Evolutionary conservation across 1,139 yeast species (phyloP).

Genomic region (Candida dubliniensis): DNA sequence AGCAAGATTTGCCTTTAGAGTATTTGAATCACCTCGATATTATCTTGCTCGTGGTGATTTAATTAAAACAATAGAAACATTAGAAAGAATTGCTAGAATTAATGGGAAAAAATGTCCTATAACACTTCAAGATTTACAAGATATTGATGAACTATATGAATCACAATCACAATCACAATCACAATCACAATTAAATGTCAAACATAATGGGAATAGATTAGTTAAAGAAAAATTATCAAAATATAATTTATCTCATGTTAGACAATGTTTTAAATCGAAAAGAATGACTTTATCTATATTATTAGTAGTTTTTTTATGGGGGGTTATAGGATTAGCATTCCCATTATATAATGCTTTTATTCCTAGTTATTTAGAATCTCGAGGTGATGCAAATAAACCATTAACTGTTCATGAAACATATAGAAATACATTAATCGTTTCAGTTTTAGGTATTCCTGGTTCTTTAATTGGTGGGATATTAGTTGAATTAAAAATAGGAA

Average conservation of each 20-base stretch:
- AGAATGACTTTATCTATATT: slow-evolving; percentile 34
- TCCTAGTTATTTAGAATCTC: slow-evolving; percentile 38
- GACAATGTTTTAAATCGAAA: slow-evolving; percentile 35
- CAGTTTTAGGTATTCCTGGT: slow-evolving; percentile 45
- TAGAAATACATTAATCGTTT: slow-evolving; percentile 40
- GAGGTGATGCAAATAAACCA: slow-evolving; percentile 32
- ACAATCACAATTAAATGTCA: neutral
- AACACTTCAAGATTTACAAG: slow-evolving; percentile 32
- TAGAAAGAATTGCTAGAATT: slow-evolving; percentile 37
- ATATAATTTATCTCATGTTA: slow-evolving; percentile 33
- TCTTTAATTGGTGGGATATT: slow-evolving; percentile 39
- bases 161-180: slow-evolving; percentile 6
- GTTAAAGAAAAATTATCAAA: slow-evolving; percentile 25
- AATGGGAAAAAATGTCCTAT: slow-evolving; percentile 27
- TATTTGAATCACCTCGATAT: slow-evolving; percentile 42
- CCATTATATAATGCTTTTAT: slow-evolving; percentile 47
- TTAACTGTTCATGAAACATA: slow-evolving; percentile 38
- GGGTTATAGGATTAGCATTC: slow-evolving; percentile 45
- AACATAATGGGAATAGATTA: slow-evolving; percentile 17
- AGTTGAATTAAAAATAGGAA: slow-evolving; percentile 40
- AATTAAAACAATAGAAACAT: slow-evolving; percentile 33
- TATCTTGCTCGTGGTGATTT: slow-evolving; percentile 41
- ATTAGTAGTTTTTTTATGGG: slow-evolving; percentile 42
- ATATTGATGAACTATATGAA: slow-evolving; percentile 25
- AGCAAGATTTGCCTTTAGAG: slow-evolving; percentile 35